Evolutionary conservation across 2,329 filamentous ascomycete genomes (phyloP).

Genomic region (Dendryphion nanum): DNA sequence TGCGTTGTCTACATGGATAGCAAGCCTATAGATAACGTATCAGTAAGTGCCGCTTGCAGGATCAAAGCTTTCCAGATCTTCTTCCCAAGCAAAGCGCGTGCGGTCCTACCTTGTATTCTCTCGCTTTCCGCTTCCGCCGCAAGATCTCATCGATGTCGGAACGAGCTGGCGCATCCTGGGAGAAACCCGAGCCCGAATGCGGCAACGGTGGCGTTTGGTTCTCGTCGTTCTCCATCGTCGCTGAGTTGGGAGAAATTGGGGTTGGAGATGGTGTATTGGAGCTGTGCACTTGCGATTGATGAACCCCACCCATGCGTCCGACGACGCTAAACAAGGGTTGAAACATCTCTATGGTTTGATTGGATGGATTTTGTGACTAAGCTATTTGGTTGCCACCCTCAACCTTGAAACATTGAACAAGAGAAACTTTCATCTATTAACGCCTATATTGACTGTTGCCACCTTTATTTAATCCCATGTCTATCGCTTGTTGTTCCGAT

Average conservation of each 20-base stretch:
- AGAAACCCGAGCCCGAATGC: constrained; percentile 16
- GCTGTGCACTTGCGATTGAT: constrained; percentile 4
- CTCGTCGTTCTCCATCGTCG: constrained; percentile 28
- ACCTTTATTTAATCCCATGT: no score
- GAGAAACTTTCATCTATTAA: no score
- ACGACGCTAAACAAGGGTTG: constrained; percentile 1
- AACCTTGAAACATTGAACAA: no score
- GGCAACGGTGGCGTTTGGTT: constrained; percentile 23
- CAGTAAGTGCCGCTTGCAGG: no score
- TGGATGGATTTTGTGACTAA: no score
- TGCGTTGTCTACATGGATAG: constrained; percentile 50
- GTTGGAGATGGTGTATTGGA: constrained; percentile 6
- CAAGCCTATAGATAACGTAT: constrained; percentile 44
- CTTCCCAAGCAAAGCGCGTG: no score
- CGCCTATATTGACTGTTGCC: no score
- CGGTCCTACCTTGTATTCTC: constrained; percentile 49
- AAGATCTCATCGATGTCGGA: constrained; percentile 51
- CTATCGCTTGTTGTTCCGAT: no score
- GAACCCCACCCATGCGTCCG: constrained; percentile 6
- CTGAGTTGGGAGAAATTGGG: not conserved
- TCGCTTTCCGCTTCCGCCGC: constrained; percentile 50
- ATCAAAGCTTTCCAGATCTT: no score
- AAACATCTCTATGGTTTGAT: no score
- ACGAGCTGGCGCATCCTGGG: constrained; percentile 39
- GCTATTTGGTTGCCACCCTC: no score